Percentiles rank a stretch among this genome's conserved stretches.
These are phyloP conservation scores for Guillardia theta DNA, from an alignment of 78 protist species.

Conservation along the genomic window DNA sequence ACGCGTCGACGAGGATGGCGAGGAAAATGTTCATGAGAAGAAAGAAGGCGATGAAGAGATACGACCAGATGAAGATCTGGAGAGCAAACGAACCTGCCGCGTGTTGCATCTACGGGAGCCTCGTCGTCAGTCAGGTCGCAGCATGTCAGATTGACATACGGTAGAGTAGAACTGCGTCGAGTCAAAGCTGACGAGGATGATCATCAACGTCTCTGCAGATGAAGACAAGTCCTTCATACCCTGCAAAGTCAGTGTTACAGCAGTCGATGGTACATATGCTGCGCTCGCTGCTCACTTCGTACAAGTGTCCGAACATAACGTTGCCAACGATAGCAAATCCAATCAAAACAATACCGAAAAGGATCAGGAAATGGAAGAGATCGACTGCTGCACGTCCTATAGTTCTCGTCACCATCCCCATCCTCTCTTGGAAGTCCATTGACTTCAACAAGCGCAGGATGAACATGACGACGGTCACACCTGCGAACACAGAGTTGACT, in stretches of 20 bases:
- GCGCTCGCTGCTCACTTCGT: not conserved
- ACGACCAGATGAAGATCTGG: not conserved
- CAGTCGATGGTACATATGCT: not conserved
- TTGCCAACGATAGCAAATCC: not conserved
- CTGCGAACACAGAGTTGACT: not conserved
- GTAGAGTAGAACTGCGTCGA: not conserved
- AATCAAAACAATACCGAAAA: not conserved
- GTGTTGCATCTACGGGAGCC: not conserved
- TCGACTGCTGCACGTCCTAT: not conserved
- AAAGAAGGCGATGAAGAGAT: not conserved
- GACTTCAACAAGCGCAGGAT: conserved; percentile 1
- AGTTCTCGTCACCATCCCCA: not conserved
- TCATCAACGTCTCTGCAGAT: not conserved
- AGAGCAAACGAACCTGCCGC: not conserved
- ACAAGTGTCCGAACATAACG: not conserved
- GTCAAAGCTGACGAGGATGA: not conserved
- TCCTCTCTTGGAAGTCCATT: conserved; percentile 9
- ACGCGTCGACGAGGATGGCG: not conserved
- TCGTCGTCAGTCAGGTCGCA: not conserved
- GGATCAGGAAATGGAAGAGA: not conserved
- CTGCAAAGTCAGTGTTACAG: not conserved
- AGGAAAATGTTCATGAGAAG: not conserved
- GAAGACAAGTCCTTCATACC: not conserved
- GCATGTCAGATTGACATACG: not conserved
- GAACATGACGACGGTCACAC: not conserved